Conservation (phyloP, 2,329 filamentous ascomycete genomes). For the Aspergillus pseudonomiae region DNA sequence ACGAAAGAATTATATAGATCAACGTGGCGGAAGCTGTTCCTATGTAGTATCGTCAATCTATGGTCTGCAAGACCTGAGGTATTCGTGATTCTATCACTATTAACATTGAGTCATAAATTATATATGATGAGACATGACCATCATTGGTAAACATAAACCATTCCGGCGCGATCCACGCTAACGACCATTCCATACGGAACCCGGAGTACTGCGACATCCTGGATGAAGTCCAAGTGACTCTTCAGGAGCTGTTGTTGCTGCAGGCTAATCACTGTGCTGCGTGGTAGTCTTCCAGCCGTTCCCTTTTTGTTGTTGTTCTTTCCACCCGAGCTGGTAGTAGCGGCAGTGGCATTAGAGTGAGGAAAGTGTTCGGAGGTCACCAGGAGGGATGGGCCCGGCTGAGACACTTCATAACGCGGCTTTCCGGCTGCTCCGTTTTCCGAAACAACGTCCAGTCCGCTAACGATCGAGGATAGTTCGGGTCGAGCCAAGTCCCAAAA, state of each 20-base stretch:
- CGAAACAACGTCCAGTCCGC: conserved; percentile 72
- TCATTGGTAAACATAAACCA: conserved; percentile 77
- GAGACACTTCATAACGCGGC: conserved; percentile 70
- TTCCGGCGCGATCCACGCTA: conserved; percentile 83
- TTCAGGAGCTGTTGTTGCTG: conserved; percentile 85
- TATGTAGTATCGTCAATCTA: neutral
- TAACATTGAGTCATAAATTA: neutral
- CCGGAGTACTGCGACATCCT: conserved; percentile 87
- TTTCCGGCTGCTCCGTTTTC: conserved; percentile 49
- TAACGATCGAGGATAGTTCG: conserved; percentile 78
- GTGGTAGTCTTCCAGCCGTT: conserved; percentile 56
- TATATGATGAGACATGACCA: conserved; percentile 5
- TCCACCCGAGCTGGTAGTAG: conserved; percentile 23
- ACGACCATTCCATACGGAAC: conserved; percentile 90
- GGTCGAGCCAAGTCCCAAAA: conserved; percentile 88
- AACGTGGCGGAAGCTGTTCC: neutral
- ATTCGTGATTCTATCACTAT: conserved; percentile 1
- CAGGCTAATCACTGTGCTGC: conserved; percentile 81
- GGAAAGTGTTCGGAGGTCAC: conserved; percentile 68
- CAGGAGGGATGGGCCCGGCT: conserved; percentile 65
- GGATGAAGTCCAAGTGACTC: conserved; percentile 83
- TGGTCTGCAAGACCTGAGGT: neutral
- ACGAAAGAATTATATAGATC: neutral
- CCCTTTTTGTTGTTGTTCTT: conserved; percentile 39
- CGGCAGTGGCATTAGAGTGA: conserved; percentile 31